phyloP scores from a whole-genome alignment of 495 filamentous ascomycete genomes.

The Neurospora sp. region DNA sequence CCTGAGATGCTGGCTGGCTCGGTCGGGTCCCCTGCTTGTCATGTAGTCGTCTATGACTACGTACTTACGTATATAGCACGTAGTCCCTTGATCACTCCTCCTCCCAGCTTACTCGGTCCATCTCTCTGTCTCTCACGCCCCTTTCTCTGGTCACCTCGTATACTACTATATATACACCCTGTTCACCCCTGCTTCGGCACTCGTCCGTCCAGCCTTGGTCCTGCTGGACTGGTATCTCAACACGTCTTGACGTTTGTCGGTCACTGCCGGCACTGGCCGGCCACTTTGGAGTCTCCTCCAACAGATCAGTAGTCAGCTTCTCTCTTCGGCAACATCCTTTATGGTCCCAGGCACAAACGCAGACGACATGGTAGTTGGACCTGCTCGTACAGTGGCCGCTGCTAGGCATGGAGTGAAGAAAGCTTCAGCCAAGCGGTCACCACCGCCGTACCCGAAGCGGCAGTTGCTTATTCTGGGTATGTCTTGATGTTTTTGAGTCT shows the following conservation, averaged over 20 bases:
- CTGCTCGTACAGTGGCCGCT: constrained; percentile 5
- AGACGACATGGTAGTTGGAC: constrained; percentile 5
- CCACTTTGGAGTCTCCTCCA: background rate
- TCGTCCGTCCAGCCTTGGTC: background rate
- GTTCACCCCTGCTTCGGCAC: constrained; percentile 4
- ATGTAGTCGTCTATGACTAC: background rate
- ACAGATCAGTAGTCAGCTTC: background rate
- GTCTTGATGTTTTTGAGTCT: constrained; percentile 8
- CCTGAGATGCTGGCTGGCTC: background rate
- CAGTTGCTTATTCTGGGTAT: constrained; percentile 69
- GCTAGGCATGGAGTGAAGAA: background rate
- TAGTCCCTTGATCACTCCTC: background rate
- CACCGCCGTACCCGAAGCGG: constrained; percentile 40
- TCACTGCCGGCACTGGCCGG: background rate
- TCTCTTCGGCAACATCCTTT: background rate
- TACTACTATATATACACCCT: constrained; percentile 2
- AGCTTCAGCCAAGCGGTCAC: constrained; percentile 3
- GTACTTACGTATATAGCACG: background rate
- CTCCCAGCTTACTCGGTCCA: constrained; percentile 5
- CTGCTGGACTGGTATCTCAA: background rate
- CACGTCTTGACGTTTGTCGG: background rate
- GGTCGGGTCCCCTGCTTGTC: background rate
- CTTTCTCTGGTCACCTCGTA: background rate
- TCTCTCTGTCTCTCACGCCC: background rate
- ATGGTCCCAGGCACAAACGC: constrained; percentile 6